These are phyloP conservation scores for Stylonectria norvegica DNA, from an alignment of 2,329 filamentous ascomycete genomes.

Conservation along the genomic window DNA sequence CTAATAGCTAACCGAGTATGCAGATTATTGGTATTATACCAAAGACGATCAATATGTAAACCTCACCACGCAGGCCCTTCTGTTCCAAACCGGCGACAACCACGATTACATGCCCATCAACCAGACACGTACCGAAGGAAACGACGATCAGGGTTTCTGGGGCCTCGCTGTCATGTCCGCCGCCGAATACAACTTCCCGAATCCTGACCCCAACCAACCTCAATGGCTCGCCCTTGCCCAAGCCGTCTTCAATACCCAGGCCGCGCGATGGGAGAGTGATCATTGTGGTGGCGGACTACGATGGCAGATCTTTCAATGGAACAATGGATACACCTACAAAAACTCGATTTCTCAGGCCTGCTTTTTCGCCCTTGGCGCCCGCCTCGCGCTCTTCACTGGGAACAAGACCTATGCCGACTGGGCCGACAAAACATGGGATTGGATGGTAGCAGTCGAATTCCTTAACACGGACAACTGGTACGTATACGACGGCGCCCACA, in stretches of 20 bases:
- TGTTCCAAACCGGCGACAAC: conserved; percentile 70
- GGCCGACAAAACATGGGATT: conserved; percentile 71
- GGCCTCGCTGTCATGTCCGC: conserved; percentile 67
- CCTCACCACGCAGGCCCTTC: conserved; percentile 62
- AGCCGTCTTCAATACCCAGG: conserved; percentile 78
- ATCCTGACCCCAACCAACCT: conserved; percentile 54
- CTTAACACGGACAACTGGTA: conserved; percentile 54
- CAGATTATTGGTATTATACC: conserved; percentile 81
- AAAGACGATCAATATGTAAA: conserved; percentile 70
- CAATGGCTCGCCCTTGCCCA: conserved; percentile 71
- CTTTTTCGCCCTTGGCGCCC: conserved; percentile 61
- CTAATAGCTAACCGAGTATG: background rate
- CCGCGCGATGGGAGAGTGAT: conserved; percentile 65
- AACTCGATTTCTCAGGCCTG: conserved; percentile 62
- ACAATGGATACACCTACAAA: conserved; percentile 78
- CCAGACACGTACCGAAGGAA: conserved; percentile 65
- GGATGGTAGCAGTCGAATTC: conserved; percentile 57
- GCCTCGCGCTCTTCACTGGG: conserved; percentile 72
- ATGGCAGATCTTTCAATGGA: conserved; percentile 84
- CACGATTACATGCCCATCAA: conserved; percentile 76
- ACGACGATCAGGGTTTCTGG: conserved; percentile 77
- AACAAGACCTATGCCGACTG: conserved; percentile 75
- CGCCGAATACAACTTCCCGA: conserved; percentile 64
- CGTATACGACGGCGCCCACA: conserved; percentile 61
- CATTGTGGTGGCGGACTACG: conserved; percentile 72